Percentiles rank a stretch among this genome's conserved stretches.
Conservation (phyloP, 139 green algal genomes). For the Parachlorella kessleri region DNA sequence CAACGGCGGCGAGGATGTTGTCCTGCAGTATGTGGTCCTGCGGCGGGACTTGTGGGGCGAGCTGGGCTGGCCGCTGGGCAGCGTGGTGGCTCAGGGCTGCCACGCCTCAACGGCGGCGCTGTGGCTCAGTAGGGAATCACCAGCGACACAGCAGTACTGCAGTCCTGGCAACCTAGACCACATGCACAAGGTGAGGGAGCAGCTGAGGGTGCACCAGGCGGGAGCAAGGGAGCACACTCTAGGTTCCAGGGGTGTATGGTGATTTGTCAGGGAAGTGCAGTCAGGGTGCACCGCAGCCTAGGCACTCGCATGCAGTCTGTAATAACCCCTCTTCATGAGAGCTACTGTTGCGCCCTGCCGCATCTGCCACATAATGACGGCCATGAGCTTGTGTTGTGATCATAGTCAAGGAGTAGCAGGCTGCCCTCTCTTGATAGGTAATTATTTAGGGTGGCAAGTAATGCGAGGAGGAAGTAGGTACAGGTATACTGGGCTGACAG, state of each 20-base stretch:
- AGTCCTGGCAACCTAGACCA: conserved; percentile 74
- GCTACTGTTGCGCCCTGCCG: too few species aligned
- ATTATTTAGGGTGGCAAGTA: too few species aligned
- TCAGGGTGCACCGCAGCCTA: too few species aligned
- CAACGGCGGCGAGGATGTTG: conserved; percentile 23
- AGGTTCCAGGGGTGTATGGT: background rate
- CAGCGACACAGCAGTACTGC: conserved; percentile 70
- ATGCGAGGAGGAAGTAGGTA: too few species aligned
- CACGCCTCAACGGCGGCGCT: conserved; percentile 89
- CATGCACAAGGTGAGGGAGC: conserved; percentile 93
- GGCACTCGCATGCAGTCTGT: too few species aligned
- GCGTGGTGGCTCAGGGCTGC: conserved; percentile 91
- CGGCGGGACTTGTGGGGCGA: conserved; percentile 84
- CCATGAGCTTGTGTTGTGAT: too few species aligned
- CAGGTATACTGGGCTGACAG: too few species aligned
- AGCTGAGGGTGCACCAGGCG: background rate
- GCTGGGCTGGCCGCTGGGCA: conserved; percentile 89
- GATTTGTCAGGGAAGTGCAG: background rate
- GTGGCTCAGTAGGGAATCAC: conserved; percentile 63
- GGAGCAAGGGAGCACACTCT: too few species aligned
- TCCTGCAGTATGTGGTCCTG: conserved; percentile 95
- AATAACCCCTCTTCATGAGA: too few species aligned
- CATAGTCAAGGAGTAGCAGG: too few species aligned
- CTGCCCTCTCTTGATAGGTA: too few species aligned
- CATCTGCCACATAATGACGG: too few species aligned